Evolutionary conservation across 1,284 basidiomycete genomes (phyloP).

Genomic region (Psilocybe mexicana): DNA sequence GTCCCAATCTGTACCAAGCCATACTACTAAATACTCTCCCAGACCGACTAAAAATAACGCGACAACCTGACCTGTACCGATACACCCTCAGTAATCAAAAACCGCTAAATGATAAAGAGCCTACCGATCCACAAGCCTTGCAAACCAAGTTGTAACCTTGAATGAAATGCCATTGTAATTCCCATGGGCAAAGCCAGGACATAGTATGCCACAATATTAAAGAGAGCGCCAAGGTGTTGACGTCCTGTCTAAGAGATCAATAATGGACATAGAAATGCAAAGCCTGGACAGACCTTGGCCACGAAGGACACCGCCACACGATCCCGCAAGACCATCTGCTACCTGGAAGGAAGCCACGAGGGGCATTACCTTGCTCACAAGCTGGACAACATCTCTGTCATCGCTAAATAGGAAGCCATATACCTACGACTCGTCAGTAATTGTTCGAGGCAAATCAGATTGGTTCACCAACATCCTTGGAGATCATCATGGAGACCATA

Average conservation of each 20-base stretch:
- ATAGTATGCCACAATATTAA: conserved; percentile 79
- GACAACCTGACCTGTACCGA: conserved; percentile 61
- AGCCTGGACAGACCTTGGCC: conserved; percentile 52
- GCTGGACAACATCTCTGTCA: conserved; percentile 55
- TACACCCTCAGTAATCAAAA: background rate
- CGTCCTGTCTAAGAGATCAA: conserved; percentile 44
- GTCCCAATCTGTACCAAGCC: conserved; percentile 68
- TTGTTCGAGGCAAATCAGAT: conserved; percentile 27
- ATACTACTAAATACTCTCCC: conserved; percentile 67
- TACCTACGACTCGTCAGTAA: conserved; percentile 35
- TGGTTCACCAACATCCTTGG: conserved; percentile 49
- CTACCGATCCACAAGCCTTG: conserved; percentile 72
- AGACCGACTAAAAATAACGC: conserved; percentile 72
- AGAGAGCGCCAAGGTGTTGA: conserved; percentile 72
- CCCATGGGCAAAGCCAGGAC: conserved; percentile 72
- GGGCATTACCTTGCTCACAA: conserved; percentile 75
- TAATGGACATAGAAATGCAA: background rate
- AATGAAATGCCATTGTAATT: conserved; percentile 64
- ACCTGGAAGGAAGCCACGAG: conserved; percentile 81
- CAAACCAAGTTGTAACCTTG: conserved; percentile 46
- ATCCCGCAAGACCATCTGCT: conserved; percentile 72
- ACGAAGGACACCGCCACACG: conserved; percentile 70
- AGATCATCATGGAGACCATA: conserved; percentile 58
- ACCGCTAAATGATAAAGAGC: conserved; percentile 3
- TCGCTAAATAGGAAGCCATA: conserved; percentile 74